These are phyloP conservation scores for Ophiostoma sp. DNA, from an alignment of 2,329 filamentous ascomycete genomes.

Conservation along the genomic window DNA sequence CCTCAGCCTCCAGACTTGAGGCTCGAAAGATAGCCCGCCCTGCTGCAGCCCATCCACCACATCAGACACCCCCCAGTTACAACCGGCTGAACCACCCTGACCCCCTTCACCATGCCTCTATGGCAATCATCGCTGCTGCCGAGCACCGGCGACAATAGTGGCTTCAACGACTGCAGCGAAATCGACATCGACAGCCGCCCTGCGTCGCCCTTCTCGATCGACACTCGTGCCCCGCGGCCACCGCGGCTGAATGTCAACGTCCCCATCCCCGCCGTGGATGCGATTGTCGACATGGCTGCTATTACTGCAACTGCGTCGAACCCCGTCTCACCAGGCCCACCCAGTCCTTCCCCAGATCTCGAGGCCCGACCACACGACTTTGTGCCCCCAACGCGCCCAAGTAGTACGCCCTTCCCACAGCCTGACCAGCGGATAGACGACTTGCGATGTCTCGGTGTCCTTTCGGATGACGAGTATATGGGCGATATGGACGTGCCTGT, in stretches of 20 bases:
- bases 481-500: not conserved
- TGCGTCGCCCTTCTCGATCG: conserved; percentile 15
- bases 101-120: not conserved
- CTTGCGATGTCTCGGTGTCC: conserved; percentile 38
- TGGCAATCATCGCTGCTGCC: not conserved
- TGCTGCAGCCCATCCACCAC: not conserved
- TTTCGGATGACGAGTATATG: conserved; percentile 26
- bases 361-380: conserved; percentile 45
- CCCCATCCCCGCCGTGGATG: conserved; percentile 32
- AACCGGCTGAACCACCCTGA: not conserved
- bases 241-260: conserved; percentile 25
- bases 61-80: not conserved
- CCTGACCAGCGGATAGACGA: conserved; percentile 45
- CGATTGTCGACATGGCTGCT: conserved; percentile 40
- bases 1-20: no score
- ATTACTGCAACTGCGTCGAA: conserved; percentile 48
- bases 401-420: conserved; percentile 56
- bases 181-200: conserved; percentile 6
- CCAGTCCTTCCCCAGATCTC: conserved; percentile 44
- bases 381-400: conserved; percentile 48
- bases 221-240: conserved; percentile 27
- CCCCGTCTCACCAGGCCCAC: conserved; percentile 50
- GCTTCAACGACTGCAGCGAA: not conserved
- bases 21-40: no score
- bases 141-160: not conserved